Evolutionary conservation across 805 yeast species (phyloP).

Genomic region (Priceomyces medius): DNA sequence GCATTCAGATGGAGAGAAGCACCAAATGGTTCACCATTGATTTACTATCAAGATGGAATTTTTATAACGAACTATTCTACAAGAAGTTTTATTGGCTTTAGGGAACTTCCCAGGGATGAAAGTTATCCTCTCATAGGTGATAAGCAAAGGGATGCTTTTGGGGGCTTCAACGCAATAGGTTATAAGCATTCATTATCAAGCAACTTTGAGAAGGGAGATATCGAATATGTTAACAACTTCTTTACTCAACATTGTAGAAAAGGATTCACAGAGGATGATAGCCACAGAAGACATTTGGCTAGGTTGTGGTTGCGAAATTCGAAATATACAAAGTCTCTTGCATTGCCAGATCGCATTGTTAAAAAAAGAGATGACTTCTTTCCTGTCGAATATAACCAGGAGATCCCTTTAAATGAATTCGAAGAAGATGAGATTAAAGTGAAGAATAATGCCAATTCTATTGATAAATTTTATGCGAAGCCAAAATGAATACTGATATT

Average conservation of each 20-base stretch:
- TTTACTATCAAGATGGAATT: slow-evolving; percentile 7
- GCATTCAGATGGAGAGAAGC: slow-evolving; percentile 6
- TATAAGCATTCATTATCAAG: slow-evolving; percentile 6
- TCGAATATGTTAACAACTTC: slow-evolving; percentile 12
- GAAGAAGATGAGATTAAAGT: slow-evolving; percentile 11
- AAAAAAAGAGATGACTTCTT: slow-evolving; percentile 7
- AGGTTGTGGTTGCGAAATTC: slow-evolving; percentile 13
- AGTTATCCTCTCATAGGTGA: slow-evolving; percentile 7
- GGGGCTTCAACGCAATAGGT: slow-evolving; percentile 11
- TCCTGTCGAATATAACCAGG: slow-evolving; percentile 10
- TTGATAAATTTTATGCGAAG: slow-evolving; percentile 9
- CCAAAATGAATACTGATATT: slow-evolving; percentile 10
- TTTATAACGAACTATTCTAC: slow-evolving; percentile 9
- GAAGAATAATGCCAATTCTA: slow-evolving; percentile 7
- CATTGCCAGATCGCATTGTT: slow-evolving; percentile 6
- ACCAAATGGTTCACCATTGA: slow-evolving; percentile 9
- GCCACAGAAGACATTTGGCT: slow-evolving; percentile 11
- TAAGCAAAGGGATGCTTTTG: slow-evolving; percentile 11
- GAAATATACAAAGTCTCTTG: slow-evolving; percentile 7
- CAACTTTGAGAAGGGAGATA: slow-evolving; percentile 10
- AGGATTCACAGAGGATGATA: slow-evolving; percentile 10
- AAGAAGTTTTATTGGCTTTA: slow-evolving; percentile 10
- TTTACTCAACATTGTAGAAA: slow-evolving; percentile 11
- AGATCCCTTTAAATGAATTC: slow-evolving; percentile 10
- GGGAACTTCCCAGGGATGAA: slow-evolving; percentile 11